Percentiles rank a stretch among this genome's conserved stretches.
phyloP scores from a whole-genome alignment of 75 land plant genomes.

The Chamaecyparis obtusa region DNA sequence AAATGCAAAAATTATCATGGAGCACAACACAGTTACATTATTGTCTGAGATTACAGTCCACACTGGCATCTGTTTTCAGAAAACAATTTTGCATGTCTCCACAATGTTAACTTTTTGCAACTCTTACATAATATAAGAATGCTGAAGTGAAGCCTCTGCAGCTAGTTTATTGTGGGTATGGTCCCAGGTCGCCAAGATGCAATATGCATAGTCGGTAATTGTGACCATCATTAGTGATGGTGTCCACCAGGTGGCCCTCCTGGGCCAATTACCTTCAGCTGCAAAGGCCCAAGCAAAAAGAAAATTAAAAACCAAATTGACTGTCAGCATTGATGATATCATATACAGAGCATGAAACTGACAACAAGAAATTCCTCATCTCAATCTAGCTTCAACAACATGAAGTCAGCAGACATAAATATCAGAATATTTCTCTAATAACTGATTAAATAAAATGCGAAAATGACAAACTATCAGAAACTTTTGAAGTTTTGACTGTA shows the following conservation, averaged over 20 bases:
- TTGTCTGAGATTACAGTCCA: background rate
- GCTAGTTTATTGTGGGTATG: slow-evolving; percentile 7
- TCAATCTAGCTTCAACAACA: background rate
- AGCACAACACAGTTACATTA: background rate
- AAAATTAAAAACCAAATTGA: too few species aligned
- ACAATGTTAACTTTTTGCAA: background rate
- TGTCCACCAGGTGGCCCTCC: slow-evolving; percentile 9
- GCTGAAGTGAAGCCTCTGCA: background rate
- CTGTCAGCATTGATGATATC: background rate
- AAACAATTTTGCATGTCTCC: background rate
- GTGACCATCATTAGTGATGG: background rate
- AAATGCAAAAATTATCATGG: background rate
- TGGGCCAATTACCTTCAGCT: slow-evolving; percentile 5
- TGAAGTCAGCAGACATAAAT: background rate
- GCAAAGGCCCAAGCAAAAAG: background rate
- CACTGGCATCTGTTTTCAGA: background rate
- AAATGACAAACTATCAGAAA: background rate
- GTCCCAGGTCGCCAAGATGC: slow-evolving; percentile 13
- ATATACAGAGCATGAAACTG: background rate
- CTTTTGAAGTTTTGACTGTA: background rate
- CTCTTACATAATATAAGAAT: slow-evolving; percentile 2
- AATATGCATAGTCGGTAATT: background rate
- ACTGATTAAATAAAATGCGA: background rate
- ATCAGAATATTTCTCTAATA: background rate
- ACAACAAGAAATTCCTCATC: background rate